Base-by-base conservation (phyloP, 768 basidiomycete genomes). In the Boletus rex-veris region DNA sequence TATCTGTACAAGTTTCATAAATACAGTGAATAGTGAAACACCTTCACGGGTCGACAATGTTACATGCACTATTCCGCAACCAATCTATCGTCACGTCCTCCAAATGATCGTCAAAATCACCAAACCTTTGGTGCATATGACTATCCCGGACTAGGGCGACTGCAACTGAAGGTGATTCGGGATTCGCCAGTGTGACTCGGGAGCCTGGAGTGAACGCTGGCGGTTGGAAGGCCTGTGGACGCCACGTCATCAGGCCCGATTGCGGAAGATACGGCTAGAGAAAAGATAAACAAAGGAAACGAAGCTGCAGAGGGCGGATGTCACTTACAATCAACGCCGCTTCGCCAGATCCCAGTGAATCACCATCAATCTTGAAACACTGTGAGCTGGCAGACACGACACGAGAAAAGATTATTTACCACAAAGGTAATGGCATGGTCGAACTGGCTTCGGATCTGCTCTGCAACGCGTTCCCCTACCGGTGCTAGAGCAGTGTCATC, bases 21-120 rank as follows among this genome's bases (percentile, higher is more conserved):
- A 12, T 36, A 36, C 12, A 36, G 10, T 8, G 9, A 14, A 11
- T 35, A 28, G 28, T 7, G 28, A 28, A 28, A 28, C 33, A 35
- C 30, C 36, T 48, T 65, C 50, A 69, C 18, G 45, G 46, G 36
- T 59, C 58, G 39, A 48, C 48, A 21, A 69, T 62, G 50, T 52
- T 62, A 66, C 71, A 75, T 49, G 54, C 66, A 21, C 44, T 58
- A 43, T 82, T 80, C 45, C 64, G 66, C 55, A 82, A 57, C 78
- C 79, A 80, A 53, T 80, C 78, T 52, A 74, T 68, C 39, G 66
- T 79, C 45, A 84, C 83, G 67, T 90, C 83, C 69, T 90, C 90
- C 43, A 91, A 68, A 70, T 91, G 86, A 59, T 91, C 90, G 53
- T 92, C 90, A 57, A 91, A 91, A 66, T 92, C 90, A 5, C 84